phyloP scores from a whole-genome alignment of 371 early-diverging fungal genomes.

The Thermomucor indicae-seudaticae region DNA sequence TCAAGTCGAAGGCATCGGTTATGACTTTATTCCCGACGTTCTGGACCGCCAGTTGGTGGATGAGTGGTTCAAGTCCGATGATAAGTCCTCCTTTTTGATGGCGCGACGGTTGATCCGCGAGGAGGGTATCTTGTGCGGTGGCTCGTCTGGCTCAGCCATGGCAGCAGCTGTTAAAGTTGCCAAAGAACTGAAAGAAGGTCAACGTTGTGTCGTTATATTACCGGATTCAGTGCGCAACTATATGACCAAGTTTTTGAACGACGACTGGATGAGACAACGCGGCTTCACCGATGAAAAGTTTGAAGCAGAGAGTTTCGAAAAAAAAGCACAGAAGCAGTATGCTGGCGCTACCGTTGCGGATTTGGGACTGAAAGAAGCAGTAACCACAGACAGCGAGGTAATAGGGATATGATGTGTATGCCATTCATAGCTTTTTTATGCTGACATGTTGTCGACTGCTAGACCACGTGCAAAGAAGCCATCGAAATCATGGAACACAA shows the following conservation, averaged over 20 bases:
- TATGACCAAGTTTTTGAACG: constrained; percentile 95
- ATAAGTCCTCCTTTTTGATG: constrained; percentile 92
- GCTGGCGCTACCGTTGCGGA: constrained; percentile 80
- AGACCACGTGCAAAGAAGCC: constrained; percentile 76
- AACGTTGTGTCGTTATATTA: constrained; percentile 89
- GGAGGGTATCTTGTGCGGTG: constrained; percentile 93
- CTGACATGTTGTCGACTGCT: constrained; percentile 6
- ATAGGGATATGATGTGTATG: not conserved
- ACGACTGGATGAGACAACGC: constrained; percentile 90
- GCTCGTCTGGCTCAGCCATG: constrained; percentile 93
- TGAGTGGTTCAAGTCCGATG: constrained; percentile 91
- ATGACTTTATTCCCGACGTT: constrained; percentile 95
- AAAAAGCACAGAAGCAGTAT: constrained; percentile 75
- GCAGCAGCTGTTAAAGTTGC: constrained; percentile 73
- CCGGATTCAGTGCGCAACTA: constrained; percentile 98
- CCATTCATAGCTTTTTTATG: not conserved
- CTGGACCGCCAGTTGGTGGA: constrained; percentile 83
- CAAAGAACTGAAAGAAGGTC: constrained; percentile 78
- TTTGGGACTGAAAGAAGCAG: constrained; percentile 75
- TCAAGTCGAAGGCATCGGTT: constrained; percentile 96
- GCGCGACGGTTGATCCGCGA: constrained; percentile 93
- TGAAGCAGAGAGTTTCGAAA: constrained; percentile 40
- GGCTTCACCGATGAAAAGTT: constrained; percentile 64
- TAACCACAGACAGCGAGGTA: constrained; percentile 64
- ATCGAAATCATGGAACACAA: constrained; percentile 82